Percentiles rank a stretch among this genome's conserved stretches.
Evolutionary conservation across 164 flowering plant species (phyloP).

Genomic region (Magnolia changhungtana): DNA sequence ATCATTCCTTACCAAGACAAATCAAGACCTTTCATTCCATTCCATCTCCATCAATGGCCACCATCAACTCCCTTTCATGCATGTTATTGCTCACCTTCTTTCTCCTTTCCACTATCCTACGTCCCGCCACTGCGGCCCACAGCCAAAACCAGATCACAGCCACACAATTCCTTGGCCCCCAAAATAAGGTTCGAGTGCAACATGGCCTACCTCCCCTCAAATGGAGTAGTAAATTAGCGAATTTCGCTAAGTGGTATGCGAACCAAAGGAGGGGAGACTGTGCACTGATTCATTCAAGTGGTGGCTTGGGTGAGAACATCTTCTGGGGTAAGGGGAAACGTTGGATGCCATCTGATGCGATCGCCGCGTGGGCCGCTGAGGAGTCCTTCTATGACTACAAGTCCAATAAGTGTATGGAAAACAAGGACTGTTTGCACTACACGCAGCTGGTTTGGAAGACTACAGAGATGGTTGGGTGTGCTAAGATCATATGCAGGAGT

Average conservation of each 20-base stretch:
- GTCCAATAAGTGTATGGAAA: conserved; percentile 5
- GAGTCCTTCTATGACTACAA: conserved; percentile 12
- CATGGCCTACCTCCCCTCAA: conserved; percentile 14
- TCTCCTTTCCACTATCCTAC: not conserved
- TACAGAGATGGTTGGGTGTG: conserved; percentile 18
- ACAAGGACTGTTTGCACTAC: conserved; percentile 19
- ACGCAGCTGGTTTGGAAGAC: conserved; percentile 22
- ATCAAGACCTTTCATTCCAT: not conserved
- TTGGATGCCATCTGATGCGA: conserved; percentile 13
- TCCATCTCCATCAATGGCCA: conserved; percentile 6
- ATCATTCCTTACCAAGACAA: no score
- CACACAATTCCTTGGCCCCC: conserved; percentile 7
- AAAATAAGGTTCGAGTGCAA: conserved; percentile 11
- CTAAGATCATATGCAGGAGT: conserved; percentile 3
- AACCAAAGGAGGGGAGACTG: conserved; percentile 19
- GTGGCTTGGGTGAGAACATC: conserved; percentile 20
- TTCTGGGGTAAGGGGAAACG: conserved; percentile 19
- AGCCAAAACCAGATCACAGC: not conserved
- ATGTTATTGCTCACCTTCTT: not conserved
- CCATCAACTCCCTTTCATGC: not conserved
- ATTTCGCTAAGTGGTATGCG: conserved; percentile 15
- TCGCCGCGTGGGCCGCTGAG: conserved; percentile 21
- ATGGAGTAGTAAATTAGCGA: conserved; percentile 13
- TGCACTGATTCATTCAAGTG: conserved; percentile 18
- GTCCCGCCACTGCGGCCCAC: not conserved